Evolutionary conservation across 177 flowering plant species (phyloP), one percentile per base, ranked within the genome.

Genomic region (Tripterygium wilfordii): DNA sequence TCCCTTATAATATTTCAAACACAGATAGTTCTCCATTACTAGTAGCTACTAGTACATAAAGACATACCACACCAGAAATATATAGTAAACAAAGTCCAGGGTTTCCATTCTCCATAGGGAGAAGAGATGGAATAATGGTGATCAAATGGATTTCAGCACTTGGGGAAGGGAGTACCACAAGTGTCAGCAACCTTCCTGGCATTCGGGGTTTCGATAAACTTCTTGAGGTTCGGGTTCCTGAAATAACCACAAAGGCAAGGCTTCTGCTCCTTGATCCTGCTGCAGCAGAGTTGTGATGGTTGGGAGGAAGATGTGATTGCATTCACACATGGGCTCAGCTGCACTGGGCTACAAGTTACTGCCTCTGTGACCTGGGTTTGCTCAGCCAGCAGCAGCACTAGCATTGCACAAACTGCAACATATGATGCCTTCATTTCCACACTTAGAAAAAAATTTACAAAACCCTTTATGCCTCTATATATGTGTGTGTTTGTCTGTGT

Each of bases 181-280:
- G 62, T 51, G 42, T 5, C 54, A 21, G 77, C 77, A 38, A 78
- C 74, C 44, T 57, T 69, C 62, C 65, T 65, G 30, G 83, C 75
- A 53, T 78, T 78, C 3, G 77, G 77, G 13, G 66, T 45, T 61
- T 57, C 60, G 22, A 72, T 68, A 49, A 69, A 72, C 57, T 60
- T 47, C 61, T 41, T 58, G 23, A 78, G 71, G 38, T 22, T 56
- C 1, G 77, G 83, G 49, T 71, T 60, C 47, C 43, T 64, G 20
- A 71, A 56, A 58, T 74, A 78, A 47, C 53, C 42, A 66, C 83
- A 78, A 19, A 78, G 74, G 55, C 83, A 78, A 30, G 79, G 77
- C 36, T 48, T 69, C 56, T 74, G 79, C 30, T 71, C 53, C 57
- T 51, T 65, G 54, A 78, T 60, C 65, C 65, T 70, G 35, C 33